Base-by-base conservation (phyloP, 2,329 filamentous ascomycete genomes). In the Colletotrichum camelliae region DNA sequence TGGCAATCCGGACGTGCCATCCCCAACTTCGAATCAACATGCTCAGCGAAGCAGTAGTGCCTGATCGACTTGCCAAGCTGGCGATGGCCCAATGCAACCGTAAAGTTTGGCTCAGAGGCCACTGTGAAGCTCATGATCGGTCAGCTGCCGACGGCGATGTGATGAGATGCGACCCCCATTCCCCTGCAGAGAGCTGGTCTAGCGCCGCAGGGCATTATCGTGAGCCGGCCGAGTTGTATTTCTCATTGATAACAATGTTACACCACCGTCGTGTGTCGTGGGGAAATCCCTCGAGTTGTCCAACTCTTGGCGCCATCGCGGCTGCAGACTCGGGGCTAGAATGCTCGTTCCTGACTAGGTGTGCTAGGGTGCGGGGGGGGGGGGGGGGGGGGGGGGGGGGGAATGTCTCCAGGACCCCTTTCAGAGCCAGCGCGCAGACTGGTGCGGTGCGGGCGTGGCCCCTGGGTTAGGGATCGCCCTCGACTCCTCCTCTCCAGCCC, bases 311-410 rank as follows among this genome's bases (percentile, higher is more conserved):
- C 52, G 52, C n/a, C 52, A 55, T 52, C 55, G 67, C 57, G 18
- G 61, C 61, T 66, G 43, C 18, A 27, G 67, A 27, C 43, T 60
- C 15, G 33, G n/a, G 72, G 55, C 72, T 75, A 72, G 69, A 62
- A 39, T 48, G 62, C 37, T 60, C 31, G 72, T 75, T 75, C 72
- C 72, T 75, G 69, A 39, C 72, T 67, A 75, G 52, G 27, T 58
- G 60, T 21, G 21, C 43, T 37, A 43, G 55, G 43, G 31, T 72
- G 68, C 62, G 69, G 61, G 72, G 61, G 37, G 43, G 43, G 10
- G 37, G 27, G 21, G 61, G 37, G 43, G 43, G 10, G 37, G 27
- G 21, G n/a, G n/a, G 69, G 61, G 72, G 61, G 37, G 39, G 43
- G 10, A 29, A 31, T 7, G 37, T 15, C 64, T 35, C 29, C 35